A percentile compares a stretch with the other conserved stretches of the same genome.
Conservation (phyloP, 108 stramenopile genomes). For the Pseudonitzschia multistriata region DNA sequence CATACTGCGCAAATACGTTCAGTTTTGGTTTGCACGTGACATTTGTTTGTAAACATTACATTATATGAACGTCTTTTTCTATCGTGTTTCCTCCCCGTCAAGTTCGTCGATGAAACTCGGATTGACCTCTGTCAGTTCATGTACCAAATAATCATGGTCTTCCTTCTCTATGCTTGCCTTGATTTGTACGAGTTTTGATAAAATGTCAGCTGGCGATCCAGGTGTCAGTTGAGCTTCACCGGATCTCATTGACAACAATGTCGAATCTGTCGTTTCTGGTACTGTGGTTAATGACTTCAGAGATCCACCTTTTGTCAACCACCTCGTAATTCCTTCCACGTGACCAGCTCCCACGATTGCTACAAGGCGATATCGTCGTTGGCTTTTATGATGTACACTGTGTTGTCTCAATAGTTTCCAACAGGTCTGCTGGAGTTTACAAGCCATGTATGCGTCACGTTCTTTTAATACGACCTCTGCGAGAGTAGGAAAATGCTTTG, state of each 20-base stretch:
- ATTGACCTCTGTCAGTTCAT: conserved; percentile 30
- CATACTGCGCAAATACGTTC: too few species aligned
- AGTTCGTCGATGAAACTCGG: conserved; percentile 9
- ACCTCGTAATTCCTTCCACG: conserved; percentile 56
- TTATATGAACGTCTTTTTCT: too few species aligned
- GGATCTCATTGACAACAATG: background rate
- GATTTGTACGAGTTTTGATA: conserved; percentile 19
- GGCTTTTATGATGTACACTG: background rate
- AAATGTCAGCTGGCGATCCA: conserved; percentile 19
- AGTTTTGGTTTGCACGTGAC: too few species aligned
- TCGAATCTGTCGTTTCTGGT: background rate
- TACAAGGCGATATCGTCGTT: conserved; percentile 41
- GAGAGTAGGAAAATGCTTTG: conserved; percentile 67
- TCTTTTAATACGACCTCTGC: conserved; percentile 71
- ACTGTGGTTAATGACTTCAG: background rate
- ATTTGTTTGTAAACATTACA: too few species aligned
- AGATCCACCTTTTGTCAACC: conserved; percentile 35
- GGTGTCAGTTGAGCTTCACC: background rate
- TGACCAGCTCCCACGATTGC: conserved; percentile 88
- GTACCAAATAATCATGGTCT: conserved; percentile 19
- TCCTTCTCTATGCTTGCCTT: conserved; percentile 17
- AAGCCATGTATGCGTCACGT: conserved; percentile 79
- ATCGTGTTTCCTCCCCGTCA: background rate
- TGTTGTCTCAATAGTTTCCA: conserved; percentile 23
- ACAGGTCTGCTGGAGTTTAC: conserved; percentile 72